Evolutionary conservation across 352 stramenopile genomes (phyloP).

Genomic region (Phytophthora cryptogea): DNA sequence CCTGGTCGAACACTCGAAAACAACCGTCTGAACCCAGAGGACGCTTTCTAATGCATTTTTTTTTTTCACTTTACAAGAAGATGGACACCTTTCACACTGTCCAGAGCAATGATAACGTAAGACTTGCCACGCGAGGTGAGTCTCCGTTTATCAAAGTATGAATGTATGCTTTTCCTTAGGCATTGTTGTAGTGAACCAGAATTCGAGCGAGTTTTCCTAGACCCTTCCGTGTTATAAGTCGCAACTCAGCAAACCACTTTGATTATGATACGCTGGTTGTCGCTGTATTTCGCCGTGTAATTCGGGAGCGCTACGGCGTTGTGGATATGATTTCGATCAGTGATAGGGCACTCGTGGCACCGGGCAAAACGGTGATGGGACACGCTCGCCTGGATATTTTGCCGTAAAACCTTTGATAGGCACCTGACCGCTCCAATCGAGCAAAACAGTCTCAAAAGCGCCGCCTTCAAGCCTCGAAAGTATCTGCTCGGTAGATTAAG

Average conservation of each 20-base stretch:
- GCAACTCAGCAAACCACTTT: too few relatives aligned
- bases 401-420: slow-evolving; percentile 8
- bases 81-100: too few relatives aligned
- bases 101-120: neutral
- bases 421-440: neutral
- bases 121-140: neutral
- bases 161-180: too few relatives aligned
- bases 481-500: too few relatives aligned
- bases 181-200: too few relatives aligned
- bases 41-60: slow-evolving; percentile 23
- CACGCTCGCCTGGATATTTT: slow-evolving; percentile 27
- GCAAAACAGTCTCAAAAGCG: neutral
- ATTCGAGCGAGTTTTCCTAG: too few relatives aligned
- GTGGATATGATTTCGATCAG: neutral
- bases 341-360: neutral
- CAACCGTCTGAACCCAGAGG: neutral
- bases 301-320: neutral
- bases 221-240: too few relatives aligned
- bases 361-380: slow-evolving; percentile 15
- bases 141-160: too few relatives aligned
- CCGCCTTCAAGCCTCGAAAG: neutral
- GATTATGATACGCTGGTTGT: slow-evolving; percentile 6
- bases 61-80: slow-evolving; percentile 6
- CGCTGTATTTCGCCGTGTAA: neutral
- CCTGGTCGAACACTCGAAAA: neutral